Base-by-base conservation (phyloP, 495 filamentous ascomycete species). In the Xylaria castorea region DNA sequence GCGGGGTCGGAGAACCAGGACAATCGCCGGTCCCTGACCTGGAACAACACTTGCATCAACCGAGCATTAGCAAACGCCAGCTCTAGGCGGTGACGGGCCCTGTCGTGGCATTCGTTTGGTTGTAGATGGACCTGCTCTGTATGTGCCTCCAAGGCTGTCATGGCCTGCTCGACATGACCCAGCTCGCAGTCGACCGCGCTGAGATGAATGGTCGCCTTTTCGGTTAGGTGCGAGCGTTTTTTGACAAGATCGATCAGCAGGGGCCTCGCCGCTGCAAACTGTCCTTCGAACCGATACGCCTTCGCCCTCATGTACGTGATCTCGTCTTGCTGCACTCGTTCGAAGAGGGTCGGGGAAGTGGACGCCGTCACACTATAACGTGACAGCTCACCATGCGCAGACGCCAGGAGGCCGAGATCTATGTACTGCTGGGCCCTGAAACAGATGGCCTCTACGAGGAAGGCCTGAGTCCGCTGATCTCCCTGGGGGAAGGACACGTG, bases 231-330 rank as follows among this genome's bases (percentile, higher is more conserved):
- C 4, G 55, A 60, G 0, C 36, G 55, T 6, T 18, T 36, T 11
- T 8, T 36, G 32, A 60, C 14, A 12, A 60, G 55, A 60, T 60
- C 27, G 27, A 18, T 2, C 1, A 60, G 55, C 30, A 60, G 55
- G 27, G 55, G 0, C 16, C 16, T 44, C 3, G 62, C 62, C 25
- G 34, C 62, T 4, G n/a, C 22, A 14, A 65, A 65, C 62, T 48
- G 62, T 32, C 62, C 62, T 27, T 65, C 62, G 38, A 44, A 65
- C 36, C 42, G 62, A 27, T 65, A 42, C 4, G 12, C 38, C 36
- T 44, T 65, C 8, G 36, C 62, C 27, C 36, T 65, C 62, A 65
- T 48, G 36, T 30, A 48, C 25, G 60, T 5, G 38, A 68, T 62
- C 55, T 36, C 32, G 5, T 60, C 9, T 36, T 60, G 55, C 12